phyloP scores from a whole-genome alignment of 2,329 filamentous ascomycete species.

The Monosporascus sp. region DNA sequence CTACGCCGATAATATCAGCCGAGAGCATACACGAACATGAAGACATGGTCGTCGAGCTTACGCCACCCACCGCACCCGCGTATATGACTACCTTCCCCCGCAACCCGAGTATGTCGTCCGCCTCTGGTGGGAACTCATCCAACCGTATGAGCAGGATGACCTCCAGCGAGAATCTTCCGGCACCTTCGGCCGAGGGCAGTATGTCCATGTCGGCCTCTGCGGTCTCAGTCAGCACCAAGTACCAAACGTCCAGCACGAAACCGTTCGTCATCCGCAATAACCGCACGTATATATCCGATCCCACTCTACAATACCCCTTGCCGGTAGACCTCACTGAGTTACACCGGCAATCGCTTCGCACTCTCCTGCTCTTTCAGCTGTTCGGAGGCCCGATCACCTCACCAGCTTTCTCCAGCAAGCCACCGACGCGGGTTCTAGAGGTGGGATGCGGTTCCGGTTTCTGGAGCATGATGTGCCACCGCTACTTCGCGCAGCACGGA shows the following conservation, averaged over 20 bases:
- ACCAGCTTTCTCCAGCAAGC: conserved; percentile 58
- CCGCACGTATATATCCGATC: conserved; percentile 76
- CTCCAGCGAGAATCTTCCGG: conserved; percentile 39
- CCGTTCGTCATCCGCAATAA: conserved; percentile 72
- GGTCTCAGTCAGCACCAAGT: conserved; percentile 19
- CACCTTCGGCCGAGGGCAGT: conserved; percentile 37
- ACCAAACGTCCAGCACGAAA: conserved; percentile 25
- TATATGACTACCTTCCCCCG: conserved; percentile 33
- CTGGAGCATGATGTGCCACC: conserved; percentile 86
- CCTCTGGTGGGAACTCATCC: conserved; percentile 36
- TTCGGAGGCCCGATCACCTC: conserved; percentile 78
- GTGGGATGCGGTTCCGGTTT: conserved; percentile 83
- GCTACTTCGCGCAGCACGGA: conserved; percentile 67
- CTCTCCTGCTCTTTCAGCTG: conserved; percentile 73
- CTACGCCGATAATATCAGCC: conserved; percentile 11
- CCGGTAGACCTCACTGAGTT: conserved; percentile 84
- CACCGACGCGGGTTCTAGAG: conserved; percentile 76
- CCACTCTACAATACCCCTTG: conserved; percentile 70
- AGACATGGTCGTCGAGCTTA: conserved; percentile 16
- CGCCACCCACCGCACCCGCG: conserved; percentile 7
- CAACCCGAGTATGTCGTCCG: conserved; percentile 43
- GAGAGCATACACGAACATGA: conserved; percentile 17
- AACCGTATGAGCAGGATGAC: conserved; percentile 41
- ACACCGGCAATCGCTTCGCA: conserved; percentile 80
- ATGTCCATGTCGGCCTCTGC: conserved; percentile 26